Base-by-base conservation (phyloP, 148 eudicot species). In the Selenicereus undatus region DNA sequence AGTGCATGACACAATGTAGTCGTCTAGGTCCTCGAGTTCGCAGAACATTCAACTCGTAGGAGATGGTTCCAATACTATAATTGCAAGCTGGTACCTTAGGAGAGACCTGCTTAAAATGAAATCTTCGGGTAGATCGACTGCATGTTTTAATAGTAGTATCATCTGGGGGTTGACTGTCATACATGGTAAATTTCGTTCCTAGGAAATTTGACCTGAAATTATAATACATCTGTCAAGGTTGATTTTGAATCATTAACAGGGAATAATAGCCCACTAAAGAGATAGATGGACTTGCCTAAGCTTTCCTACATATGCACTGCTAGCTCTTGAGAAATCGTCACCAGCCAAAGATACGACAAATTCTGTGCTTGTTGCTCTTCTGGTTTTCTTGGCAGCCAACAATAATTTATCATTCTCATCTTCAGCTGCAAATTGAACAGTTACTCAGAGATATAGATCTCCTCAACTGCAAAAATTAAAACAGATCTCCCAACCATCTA, bases 21-120 rank as follows among this genome's bases (percentile, higher is more conserved):
- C 94, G 86, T 77, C 98, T 84, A 1, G 98, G 98, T 3, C 98
- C 98, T 77, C 97, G 85, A 35, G 97, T 93, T 11, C 98, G 91
- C 18, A 95, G 95, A 78, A 91, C 92, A 69, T 93, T 95, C 26
- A 93, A 91, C 85, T 95, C 98, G 30, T 95, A 95, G 36, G 94
- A 88, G 76, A 95, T 73, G 64, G 93, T 86, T 69, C 93, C 94
- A 66, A 86, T 79, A 62, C 85, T 84, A 86, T 90, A 91, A 78
- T 87, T 93, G 83, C 88, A 89, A 13, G 98, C 91, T 21, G 94
- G 90, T 82, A 93, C 73, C 81, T 83, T 87, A 30, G 95, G 95
- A 78, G 95, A 94, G n/a, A 93, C 95, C 86, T 88, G 97, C 76
- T 88, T 95, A 35, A 93, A 82, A 70, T 86, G 86, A 81, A 91